These are phyloP conservation scores for Papiliotrema nemorosa DNA, from an alignment of 1,284 basidiomycete species.

Conservation along the genomic window DNA sequence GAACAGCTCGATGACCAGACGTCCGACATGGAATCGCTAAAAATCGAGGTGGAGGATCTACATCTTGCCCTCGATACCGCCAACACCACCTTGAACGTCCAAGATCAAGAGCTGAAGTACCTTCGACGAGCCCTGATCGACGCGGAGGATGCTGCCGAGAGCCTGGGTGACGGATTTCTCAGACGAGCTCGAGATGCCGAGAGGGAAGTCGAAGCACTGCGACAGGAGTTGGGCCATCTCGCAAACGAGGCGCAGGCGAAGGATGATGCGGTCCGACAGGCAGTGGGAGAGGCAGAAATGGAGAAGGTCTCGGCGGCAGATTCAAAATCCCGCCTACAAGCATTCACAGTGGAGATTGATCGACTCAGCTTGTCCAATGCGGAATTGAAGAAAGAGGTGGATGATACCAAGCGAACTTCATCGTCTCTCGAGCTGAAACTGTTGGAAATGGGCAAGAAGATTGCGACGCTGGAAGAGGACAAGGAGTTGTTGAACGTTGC, in stretches of 20 bases:
- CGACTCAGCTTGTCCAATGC: slow-evolving; percentile 23
- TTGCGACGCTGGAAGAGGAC: slow-evolving; percentile 24
- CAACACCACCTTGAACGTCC: slow-evolving; percentile 4
- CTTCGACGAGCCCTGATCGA: slow-evolving; percentile 13
- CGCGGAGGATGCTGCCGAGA: slow-evolving; percentile 12
- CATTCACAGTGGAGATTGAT: slow-evolving; percentile 30
- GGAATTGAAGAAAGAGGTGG: slow-evolving; percentile 16
- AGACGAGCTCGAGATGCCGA: slow-evolving; percentile 19
- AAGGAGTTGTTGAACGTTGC: slow-evolving; percentile 35
- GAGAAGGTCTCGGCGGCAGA: slow-evolving; percentile 16
- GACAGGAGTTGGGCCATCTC: slow-evolving; percentile 15
- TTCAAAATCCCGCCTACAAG: slow-evolving; percentile 17
- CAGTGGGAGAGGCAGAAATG: slow-evolving; percentile 19
- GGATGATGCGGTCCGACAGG: slow-evolving; percentile 10
- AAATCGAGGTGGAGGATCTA: slow-evolving; percentile 4
- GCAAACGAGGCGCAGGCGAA: slow-evolving; percentile 11
- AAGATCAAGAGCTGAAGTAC: slow-evolving; percentile 16
- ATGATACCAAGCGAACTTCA: slow-evolving; percentile 9
- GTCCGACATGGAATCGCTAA: neutral
- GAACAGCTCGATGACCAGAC: neutral
- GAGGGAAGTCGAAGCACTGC: slow-evolving; percentile 8
- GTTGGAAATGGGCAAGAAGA: slow-evolving; percentile 20
- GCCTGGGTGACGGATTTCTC: slow-evolving; percentile 2
- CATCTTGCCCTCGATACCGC: slow-evolving; percentile 9
- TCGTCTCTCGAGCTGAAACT: slow-evolving; percentile 12